phyloP scores from a whole-genome alignment of 208 protist genomes.

The Trypanosoma cruzi region DNA sequence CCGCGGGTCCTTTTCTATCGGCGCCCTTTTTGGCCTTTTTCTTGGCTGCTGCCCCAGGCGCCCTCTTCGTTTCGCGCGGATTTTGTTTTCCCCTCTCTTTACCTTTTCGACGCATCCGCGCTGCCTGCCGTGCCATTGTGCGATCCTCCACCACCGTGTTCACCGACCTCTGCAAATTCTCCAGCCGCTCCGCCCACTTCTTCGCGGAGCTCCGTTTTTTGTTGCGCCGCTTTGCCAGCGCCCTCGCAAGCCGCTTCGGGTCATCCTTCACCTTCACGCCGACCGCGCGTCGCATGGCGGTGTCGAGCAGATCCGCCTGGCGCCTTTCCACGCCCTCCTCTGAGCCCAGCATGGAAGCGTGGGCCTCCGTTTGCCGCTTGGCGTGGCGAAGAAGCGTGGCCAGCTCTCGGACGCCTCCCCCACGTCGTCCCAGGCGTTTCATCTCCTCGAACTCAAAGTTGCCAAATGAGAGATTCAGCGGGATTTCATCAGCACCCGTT shows the following conservation, averaged over 20 bases:
- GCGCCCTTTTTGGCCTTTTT: constrained; percentile 35
- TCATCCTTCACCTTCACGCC: constrained; percentile 81
- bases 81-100: constrained; percentile 28
- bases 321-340: constrained; percentile 44
- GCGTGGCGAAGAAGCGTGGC: constrained; percentile 55
- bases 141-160: constrained; percentile 76
- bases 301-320: constrained; percentile 53
- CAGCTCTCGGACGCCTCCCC: constrained; percentile 80
- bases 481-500: constrained; percentile 39
- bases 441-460: constrained; percentile 85
- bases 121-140: constrained; percentile 38
- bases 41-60: background rate
- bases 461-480: constrained; percentile 72
- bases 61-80: constrained; percentile 12
- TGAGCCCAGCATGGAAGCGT: constrained; percentile 45
- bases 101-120: constrained; percentile 23
- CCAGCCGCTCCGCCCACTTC: constrained; percentile 68
- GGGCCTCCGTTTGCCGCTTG: constrained; percentile 32
- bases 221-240: constrained; percentile 67
- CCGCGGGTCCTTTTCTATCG: background rate
- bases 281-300: constrained; percentile 58
- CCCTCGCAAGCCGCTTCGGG: constrained; percentile 55
- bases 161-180: constrained; percentile 62
- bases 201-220: constrained; percentile 86
- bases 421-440: constrained; percentile 61